Base-by-base conservation (phyloP, 192 early-diverging fungal species). In the Mortierella claussenii region DNA sequence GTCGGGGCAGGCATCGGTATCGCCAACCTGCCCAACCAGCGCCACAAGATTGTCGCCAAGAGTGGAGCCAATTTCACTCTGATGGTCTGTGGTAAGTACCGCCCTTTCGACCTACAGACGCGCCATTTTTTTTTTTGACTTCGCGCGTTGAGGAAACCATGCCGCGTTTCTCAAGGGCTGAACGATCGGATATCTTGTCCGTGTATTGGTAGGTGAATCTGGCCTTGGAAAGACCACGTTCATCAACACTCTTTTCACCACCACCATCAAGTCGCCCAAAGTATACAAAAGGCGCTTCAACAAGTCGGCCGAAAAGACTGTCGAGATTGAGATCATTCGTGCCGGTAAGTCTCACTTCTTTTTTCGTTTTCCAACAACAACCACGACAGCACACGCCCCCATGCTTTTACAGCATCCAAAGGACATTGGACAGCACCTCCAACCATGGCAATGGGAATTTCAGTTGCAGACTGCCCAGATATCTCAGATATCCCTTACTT, bases 151-250 rank as follows among this genome's bases (percentile, higher is more conserved):
- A n/a, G n/a, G n/a, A n/a, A n/a, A n/a, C n/a, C n/a, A n/a, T n/a
- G n/a, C n/a, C n/a, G n/a, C n/a, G n/a, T n/a, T n/a, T n/a, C n/a
- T n/a, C n/a, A n/a, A n/a, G n/a, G n/a, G n/a, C n/a, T n/a, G n/a
- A n/a, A n/a, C n/a, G n/a, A n/a, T n/a, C n/a, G n/a, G n/a, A n/a
- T n/a, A n/a, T 15, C 40, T 18, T 12, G 47, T 2, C 37, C 62
- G 5, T 21, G 40, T 10, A 20, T 11, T 45, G 15, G 24, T 73
- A 95, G 93, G 97, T 60, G 96, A 97, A 85, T 98, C 96, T 60
- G 97, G 97, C 67, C 86, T 94, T 33, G 97, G 97, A 47, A 99
- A 99, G 83, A 96, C 97, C 13, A 99, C 97, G 12, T 99, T 96
- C 81, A 92, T 98, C 88, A 99, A 99, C 88, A 99, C 97, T 26